Evolutionary conservation across 1,284 basidiomycete genomes (phyloP).

Genomic region (Hemileia vastatrix): DNA sequence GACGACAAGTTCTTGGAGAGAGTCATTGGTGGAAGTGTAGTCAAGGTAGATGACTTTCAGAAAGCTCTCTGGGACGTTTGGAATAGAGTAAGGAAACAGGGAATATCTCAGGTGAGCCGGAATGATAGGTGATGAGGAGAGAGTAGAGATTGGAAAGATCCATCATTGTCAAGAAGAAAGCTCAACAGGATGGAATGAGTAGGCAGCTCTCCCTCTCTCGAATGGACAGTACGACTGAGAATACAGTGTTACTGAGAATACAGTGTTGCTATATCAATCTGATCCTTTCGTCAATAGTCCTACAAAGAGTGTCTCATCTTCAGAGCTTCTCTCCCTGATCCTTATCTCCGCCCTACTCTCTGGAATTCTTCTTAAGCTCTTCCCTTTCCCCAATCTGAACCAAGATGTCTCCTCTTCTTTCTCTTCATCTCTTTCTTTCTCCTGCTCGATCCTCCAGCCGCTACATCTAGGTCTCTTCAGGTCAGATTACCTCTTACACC

Average conservation of each 20-base stretch:
- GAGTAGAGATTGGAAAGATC: not conserved
- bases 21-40: slow-evolving; percentile 73
- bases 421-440: too few relatives aligned
- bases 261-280: slow-evolving; percentile 1
- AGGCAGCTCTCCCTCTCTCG: too few relatives aligned
- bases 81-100: slow-evolving; percentile 60
- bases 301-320: slow-evolving; percentile 23
- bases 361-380: not conserved
- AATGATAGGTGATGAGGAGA: not conserved
- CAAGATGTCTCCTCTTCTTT: not conserved
- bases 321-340: not conserved
- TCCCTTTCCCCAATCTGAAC: not conserved
- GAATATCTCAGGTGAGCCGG: slow-evolving; percentile 43
- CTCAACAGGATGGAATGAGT: too few relatives aligned
- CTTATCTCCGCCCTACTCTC: not conserved
- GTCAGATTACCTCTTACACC: slow-evolving; percentile 84
- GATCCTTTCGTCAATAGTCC: not conserved
- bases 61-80: slow-evolving; percentile 75
- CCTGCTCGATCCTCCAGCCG: slow-evolving; percentile 51
- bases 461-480: slow-evolving; percentile 85
- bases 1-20: slow-evolving; percentile 68
- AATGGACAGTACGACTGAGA: too few relatives aligned
- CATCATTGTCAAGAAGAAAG: too few relatives aligned
- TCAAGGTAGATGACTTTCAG: slow-evolving; percentile 79
- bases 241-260: not conserved